phyloP scores from a whole-genome alignment of 2,329 filamentous ascomycete genomes.

The Fusarium heterosporum region DNA sequence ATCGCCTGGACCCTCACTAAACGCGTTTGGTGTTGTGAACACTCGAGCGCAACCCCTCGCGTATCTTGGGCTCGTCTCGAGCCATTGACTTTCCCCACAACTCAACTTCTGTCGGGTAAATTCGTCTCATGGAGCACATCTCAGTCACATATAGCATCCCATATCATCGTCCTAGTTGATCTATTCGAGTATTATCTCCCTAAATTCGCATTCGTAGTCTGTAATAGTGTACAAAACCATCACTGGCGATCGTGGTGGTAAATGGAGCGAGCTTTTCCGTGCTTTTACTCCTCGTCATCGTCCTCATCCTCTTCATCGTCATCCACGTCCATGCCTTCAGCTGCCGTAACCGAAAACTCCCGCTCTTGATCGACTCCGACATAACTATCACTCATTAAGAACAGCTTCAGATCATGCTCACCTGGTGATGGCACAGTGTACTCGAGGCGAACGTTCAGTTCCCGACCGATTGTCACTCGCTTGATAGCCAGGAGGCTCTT shows the following conservation, averaged over 20 bases:
- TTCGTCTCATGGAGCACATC: conserved; percentile 45
- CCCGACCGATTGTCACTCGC: conserved; percentile 85
- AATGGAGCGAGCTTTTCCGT: conserved; percentile 23
- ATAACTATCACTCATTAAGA: conserved; percentile 97
- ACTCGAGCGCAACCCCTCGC: conserved; percentile 34
- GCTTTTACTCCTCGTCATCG: conserved; percentile 48
- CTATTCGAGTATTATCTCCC: conserved; percentile 44
- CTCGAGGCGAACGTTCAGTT: conserved; percentile 83
- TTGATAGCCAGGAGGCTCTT: conserved; percentile 93
- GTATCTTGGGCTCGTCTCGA: conserved; percentile 46
- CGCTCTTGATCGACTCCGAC: conserved; percentile 97
- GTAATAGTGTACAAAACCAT: conserved; percentile 50
- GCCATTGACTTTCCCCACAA: conserved; percentile 48
- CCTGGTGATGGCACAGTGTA: conserved; percentile 88
- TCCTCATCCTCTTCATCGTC: conserved; percentile 85
- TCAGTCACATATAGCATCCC: conserved; percentile 32
- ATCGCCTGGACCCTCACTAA: conserved; percentile 5
- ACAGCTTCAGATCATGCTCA: conserved; percentile 88
- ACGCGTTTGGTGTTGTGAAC: conserved; percentile 40
- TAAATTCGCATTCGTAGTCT: conserved; percentile 48
- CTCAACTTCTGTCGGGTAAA: conserved; percentile 48
- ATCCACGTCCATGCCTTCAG: conserved; percentile 95
- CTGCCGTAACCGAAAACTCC: conserved; percentile 84
- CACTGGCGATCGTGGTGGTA: conserved; percentile 32
- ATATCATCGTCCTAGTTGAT: conserved; percentile 33